A percentile compares a stretch with the other conserved stretches of the same genome.
Conservation (phyloP, 2,329 filamentous ascomycete genomes). For the Fusarium falciforme region DNA sequence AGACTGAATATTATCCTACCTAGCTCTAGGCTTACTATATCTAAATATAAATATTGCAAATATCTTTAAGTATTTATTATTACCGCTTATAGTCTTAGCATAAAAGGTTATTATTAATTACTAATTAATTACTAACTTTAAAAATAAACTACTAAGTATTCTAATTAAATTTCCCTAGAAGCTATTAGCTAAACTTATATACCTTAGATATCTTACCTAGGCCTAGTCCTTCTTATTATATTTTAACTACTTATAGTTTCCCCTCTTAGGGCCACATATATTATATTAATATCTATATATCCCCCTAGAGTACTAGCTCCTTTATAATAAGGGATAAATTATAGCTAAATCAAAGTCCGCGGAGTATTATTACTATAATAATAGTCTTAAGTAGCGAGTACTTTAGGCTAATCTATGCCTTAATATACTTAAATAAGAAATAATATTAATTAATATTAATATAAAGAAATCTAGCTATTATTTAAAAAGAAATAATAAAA, state of each 20-base stretch:
- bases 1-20: not conserved
- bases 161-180: not conserved
- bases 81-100: not conserved
- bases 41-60: not conserved
- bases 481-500: not conserved
- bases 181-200: not conserved
- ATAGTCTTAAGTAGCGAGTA: not conserved
- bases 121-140: not conserved
- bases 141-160: not conserved
- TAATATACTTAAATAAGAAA: conserved; percentile 1
- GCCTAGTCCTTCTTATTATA: not conserved
- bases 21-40: not conserved
- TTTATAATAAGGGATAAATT: not conserved
- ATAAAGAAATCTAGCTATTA: not conserved
- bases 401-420: not conserved
- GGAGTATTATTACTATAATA: not conserved
- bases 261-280: not conserved
- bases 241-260: not conserved
- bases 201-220: not conserved
- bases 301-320: not conserved
- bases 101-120: not conserved
- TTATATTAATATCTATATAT: not conserved
- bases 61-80: not conserved
- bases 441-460: not conserved
- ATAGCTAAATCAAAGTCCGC: not conserved